Evolutionary conservation across 2,329 filamentous ascomycete genomes (phyloP), one percentile per base, ranked within the genome.

Genomic region (Plectosphaerella sp.): DNA sequence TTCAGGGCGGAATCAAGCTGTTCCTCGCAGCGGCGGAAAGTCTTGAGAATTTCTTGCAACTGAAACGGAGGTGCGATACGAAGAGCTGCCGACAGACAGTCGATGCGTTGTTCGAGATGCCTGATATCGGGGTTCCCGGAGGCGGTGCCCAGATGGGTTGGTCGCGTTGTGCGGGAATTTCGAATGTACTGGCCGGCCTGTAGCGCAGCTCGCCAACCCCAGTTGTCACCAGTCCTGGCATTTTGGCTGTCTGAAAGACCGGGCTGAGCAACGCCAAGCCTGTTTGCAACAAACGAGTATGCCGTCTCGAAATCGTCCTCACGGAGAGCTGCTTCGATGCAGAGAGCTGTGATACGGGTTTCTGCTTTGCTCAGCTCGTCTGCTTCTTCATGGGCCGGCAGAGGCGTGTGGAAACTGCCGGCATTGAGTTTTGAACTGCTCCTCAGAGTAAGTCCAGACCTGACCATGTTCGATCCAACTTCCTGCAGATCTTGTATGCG

Each of bases 301-400:
- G 89, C 89, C 0, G 89, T 94, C 64, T 95, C 90, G 55, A 94
- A 94, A 64, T 84, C 90, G 57, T 91, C 85, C 63, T 92, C 88
- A 10, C 77, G 76, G 1, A 94, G 75, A 12, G 89, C 88, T 14
- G 87, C 84, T 63, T 91, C 85, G 41, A 93, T 84, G 57, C 89
- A 91, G 87, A 93, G 90, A 53, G 87, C 86, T 6, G 84, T 86
- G 48, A 94, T 83, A 28, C 89, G 81, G 47, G 80, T 82, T 62
- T 87, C 83, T 4, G 82, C 79, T 37, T 39, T 18, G 15, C n/a
- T 39, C 11, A 61, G 64, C 41, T 63, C 64, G 22, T 54, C 60
- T 52, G 56, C 49, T 41, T 64, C 54, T 49, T 64, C 55, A 1
- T 66, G 63, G 1, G 58, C 42, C 8, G 60, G 61, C 9, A 59